phyloP scores from a whole-genome alignment of 2,329 filamentous ascomycete genomes.

The Diaporthe longicolla region DNA sequence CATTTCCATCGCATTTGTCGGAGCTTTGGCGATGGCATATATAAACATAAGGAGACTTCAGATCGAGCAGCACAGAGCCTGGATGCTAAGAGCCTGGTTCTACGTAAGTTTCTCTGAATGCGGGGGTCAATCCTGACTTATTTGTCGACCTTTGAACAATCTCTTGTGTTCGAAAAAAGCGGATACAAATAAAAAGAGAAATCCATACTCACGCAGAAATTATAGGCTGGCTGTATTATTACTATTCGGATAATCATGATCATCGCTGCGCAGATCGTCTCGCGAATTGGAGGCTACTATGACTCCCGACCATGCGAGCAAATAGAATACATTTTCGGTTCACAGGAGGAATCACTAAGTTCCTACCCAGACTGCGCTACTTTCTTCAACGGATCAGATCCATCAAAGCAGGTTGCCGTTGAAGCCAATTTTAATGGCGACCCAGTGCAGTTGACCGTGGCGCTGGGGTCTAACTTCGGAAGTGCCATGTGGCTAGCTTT shows the following conservation, averaged over 20 bases:
- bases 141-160: not conserved
- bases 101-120: conserved; percentile 51
- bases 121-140: not conserved
- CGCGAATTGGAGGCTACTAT: conserved; percentile 48
- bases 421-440: conserved; percentile 52
- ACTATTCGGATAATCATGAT: conserved; percentile 65
- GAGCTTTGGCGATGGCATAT: conserved; percentile 61
- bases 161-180: not conserved
- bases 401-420: conserved; percentile 48
- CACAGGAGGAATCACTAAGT: conserved; percentile 48
- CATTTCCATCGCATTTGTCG: conserved; percentile 60
- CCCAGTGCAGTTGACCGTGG: conserved; percentile 54
- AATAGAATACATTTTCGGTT: conserved; percentile 57
- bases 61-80: conserved; percentile 74
- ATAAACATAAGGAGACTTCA: conserved; percentile 72
- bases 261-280: conserved; percentile 57
- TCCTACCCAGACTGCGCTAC: conserved; percentile 61
- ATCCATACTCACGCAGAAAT: not conserved
- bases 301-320: conserved; percentile 60
- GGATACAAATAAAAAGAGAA: too few species aligned
- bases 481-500: conserved; percentile 67
- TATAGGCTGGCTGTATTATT: conserved; percentile 63
- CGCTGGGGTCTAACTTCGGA: conserved; percentile 64
- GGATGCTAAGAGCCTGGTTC: conserved; percentile 72
- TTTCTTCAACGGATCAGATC: conserved; percentile 52